Conservation (phyloP, 176 grass and related monocot species). For the Elymus sibiricus region DNA sequence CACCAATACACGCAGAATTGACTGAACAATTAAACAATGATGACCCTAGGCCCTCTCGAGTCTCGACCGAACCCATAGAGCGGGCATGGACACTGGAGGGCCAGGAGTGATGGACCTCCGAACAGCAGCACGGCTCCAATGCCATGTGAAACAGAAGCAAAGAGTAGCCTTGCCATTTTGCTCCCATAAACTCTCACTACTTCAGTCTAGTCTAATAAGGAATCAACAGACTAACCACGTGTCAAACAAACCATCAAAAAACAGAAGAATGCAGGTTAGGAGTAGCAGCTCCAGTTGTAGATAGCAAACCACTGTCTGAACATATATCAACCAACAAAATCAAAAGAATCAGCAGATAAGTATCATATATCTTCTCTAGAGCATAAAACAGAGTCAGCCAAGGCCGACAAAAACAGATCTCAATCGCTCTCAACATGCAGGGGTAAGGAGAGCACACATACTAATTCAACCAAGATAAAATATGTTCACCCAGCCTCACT, state of each 20-base stretch:
- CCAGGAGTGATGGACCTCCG: too few relatives aligned
- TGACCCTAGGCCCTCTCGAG: background rate
- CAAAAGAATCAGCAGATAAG: background rate
- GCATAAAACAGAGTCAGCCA: background rate
- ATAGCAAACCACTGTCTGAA: too few relatives aligned
- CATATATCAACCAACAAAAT: background rate
- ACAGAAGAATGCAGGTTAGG: too few relatives aligned
- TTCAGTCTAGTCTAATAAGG: too few relatives aligned
- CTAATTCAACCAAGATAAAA: background rate
- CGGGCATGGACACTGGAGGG: too few relatives aligned
- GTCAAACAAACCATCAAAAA: too few relatives aligned
- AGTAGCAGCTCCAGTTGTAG: too few relatives aligned
- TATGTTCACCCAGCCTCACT: background rate
- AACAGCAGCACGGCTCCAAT: too few relatives aligned
- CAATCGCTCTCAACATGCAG: background rate
- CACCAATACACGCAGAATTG: background rate
- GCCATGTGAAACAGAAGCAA: too few relatives aligned
- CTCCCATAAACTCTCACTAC: too few relatives aligned
- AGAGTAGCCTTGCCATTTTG: too few relatives aligned
- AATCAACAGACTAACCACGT: too few relatives aligned
- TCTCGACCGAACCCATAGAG: background rate
- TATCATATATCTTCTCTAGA: background rate
- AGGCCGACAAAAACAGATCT: background rate
- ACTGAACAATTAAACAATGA: background rate
- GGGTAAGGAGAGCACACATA: background rate